These are phyloP conservation scores for Calvatia gigantea DNA, from an alignment of 768 basidiomycete species.

Conservation along the genomic window DNA sequence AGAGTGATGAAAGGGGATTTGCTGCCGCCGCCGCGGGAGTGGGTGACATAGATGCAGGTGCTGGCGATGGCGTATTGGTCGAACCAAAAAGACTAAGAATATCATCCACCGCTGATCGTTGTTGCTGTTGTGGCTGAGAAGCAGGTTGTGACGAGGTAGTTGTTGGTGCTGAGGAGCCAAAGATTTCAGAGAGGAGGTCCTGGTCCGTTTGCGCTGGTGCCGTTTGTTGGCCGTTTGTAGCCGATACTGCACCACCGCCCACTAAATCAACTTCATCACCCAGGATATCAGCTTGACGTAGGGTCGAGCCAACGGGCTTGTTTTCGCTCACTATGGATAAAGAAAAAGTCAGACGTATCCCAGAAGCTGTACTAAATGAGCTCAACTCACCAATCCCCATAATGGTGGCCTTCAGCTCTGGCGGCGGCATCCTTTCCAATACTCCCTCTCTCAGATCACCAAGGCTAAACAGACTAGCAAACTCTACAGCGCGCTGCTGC, in stretches of 20 bases:
- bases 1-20: slow-evolving; percentile 17
- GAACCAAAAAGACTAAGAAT: slow-evolving; percentile 87
- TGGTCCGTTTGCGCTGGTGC: slow-evolving; percentile 60
- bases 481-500: slow-evolving; percentile 95
- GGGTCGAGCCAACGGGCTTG: slow-evolving; percentile 91
- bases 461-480: slow-evolving; percentile 77
- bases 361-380: not conserved
- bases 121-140: slow-evolving; percentile 40
- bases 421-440: slow-evolving; percentile 97
- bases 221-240: slow-evolving; percentile 38
- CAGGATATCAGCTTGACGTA: slow-evolving; percentile 64
- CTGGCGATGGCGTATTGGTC: slow-evolving; percentile 32
- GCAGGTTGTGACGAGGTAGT: slow-evolving; percentile 34
- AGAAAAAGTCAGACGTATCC: not conserved
- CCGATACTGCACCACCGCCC: slow-evolving; percentile 6
- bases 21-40: slow-evolving; percentile 1
- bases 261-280: slow-evolving; percentile 63
- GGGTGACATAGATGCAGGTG: slow-evolving; percentile 27
- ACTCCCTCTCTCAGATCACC: slow-evolving; percentile 81
- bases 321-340: slow-evolving; percentile 92
- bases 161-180: slow-evolving; percentile 48
- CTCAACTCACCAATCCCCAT: slow-evolving; percentile 78
- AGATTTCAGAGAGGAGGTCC: slow-evolving; percentile 90
- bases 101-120: slow-evolving; percentile 73
- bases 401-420: slow-evolving; percentile 95